Conservation (phyloP, 1,139 yeast genomes). For the Saccharomycopsis crataegensis region DNA sequence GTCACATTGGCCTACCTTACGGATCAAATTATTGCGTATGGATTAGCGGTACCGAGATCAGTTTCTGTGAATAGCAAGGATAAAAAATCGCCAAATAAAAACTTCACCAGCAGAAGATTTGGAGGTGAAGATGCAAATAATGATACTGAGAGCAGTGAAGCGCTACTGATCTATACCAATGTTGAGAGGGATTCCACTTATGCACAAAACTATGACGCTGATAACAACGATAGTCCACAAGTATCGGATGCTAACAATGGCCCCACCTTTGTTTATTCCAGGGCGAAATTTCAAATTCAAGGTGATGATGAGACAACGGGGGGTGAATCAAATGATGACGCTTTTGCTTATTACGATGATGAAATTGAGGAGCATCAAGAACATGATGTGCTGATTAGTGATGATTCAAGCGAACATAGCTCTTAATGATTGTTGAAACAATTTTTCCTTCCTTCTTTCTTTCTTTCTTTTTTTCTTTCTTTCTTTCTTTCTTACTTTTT, state of each 20-base stretch:
- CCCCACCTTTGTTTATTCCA: constrained; percentile 8
- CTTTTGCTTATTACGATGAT: neutral
- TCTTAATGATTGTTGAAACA: neutral
- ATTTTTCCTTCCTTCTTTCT: neutral
- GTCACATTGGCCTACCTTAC: constrained; percentile 39
- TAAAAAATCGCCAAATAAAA: constrained; percentile 3
- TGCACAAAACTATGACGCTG: neutral
- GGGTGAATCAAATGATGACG: constrained; percentile 23
- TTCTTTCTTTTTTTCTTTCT: too few relatives aligned
- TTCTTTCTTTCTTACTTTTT: too few relatives aligned
- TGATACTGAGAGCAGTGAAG: too few relatives aligned
- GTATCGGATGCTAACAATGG: neutral
- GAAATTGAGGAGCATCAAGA: neutral
- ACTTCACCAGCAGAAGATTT: neutral
- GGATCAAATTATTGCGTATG: constrained; percentile 52
- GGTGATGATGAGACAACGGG: neutral
- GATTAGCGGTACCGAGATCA: constrained; percentile 51
- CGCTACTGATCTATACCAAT: neutral
- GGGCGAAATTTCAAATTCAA: constrained; percentile 3
- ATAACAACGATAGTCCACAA: neutral
- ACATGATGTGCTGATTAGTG: neutral
- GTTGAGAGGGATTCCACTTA: neutral
- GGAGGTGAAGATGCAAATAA: neutral
- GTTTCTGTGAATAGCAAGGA: constrained; percentile 32
- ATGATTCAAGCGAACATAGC: neutral